These are phyloP conservation scores for Hirschioporus abietinus DNA, from an alignment of 768 basidiomycete genomes.

Conservation along the genomic window DNA sequence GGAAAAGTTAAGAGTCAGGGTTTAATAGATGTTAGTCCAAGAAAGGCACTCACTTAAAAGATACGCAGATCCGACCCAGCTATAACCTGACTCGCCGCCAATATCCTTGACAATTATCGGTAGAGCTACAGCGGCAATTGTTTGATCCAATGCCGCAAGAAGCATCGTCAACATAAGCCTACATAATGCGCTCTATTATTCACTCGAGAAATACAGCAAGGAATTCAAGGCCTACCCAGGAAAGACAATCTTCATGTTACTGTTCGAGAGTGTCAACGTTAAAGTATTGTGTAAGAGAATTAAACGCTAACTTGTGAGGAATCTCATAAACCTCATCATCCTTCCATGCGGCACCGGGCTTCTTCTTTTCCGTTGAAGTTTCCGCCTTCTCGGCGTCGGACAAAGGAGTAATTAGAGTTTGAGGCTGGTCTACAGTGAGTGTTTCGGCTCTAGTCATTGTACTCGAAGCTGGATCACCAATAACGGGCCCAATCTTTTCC, in stretches of 20 bases:
- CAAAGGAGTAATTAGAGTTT: not conserved
- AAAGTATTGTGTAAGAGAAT: not conserved
- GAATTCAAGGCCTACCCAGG: not conserved
- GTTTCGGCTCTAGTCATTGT: not conserved
- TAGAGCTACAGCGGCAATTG: constrained; percentile 6
- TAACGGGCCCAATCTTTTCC: too few species aligned
- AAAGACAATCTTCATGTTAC: constrained; percentile 1
- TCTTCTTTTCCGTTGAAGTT: not conserved
- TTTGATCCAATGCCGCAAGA: constrained; percentile 5
- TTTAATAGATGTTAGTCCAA: not conserved
- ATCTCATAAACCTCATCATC: not conserved
- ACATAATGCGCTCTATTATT: not conserved
- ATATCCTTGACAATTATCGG: constrained; percentile 7
- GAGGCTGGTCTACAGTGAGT: not conserved
- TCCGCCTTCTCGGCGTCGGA: not conserved
- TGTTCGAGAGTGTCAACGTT: not conserved
- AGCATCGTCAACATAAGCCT: not conserved
- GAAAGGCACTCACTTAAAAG: constrained; percentile 2
- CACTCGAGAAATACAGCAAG: not conserved
- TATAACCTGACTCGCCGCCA: constrained; percentile 2
- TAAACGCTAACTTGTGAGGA: not conserved
- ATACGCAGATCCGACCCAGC: constrained; percentile 5
- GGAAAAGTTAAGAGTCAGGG: not conserved
- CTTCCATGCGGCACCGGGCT: not conserved
- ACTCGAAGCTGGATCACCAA: not conserved